Evolutionary conservation across 495 filamentous ascomycete genomes (phyloP).

Genomic region (Cairneyella variabilis): DNA sequence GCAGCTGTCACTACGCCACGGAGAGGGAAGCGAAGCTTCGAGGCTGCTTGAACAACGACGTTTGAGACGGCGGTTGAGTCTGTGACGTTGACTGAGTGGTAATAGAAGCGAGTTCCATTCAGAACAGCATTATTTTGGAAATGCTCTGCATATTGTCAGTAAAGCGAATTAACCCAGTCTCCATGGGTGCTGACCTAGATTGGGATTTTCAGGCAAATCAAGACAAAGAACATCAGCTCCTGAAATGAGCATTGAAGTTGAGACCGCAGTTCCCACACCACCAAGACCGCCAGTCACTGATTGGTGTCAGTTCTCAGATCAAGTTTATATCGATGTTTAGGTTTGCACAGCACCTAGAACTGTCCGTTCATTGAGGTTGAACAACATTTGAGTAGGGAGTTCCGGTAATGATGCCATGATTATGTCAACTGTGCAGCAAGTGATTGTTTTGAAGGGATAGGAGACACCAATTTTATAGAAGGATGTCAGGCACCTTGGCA

Average conservation of each 20-base stretch:
- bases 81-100: background rate
- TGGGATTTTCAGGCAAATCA: background rate
- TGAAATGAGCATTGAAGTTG: background rate
- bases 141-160: background rate
- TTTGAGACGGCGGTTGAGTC: background rate
- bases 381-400: too few species aligned
- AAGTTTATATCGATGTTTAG: too few species aligned
- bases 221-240: slow-evolving; percentile 7
- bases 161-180: too few species aligned
- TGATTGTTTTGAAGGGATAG: too few species aligned
- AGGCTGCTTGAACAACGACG: background rate
- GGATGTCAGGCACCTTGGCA: too few species aligned
- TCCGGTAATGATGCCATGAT: too few species aligned
- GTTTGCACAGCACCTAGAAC: too few species aligned
- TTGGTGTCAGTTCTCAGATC: too few species aligned
- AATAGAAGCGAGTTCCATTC: background rate
- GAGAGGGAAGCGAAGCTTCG: background rate
- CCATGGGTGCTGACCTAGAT: background rate
- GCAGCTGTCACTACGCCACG: slow-evolving; percentile 46
- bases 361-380: too few species aligned
- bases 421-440: too few species aligned
- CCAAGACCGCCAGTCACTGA: slow-evolving; percentile 2
- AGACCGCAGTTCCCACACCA: background rate
- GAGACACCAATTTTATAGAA: too few species aligned
- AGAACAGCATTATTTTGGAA: background rate